A percentile compares a stretch with the other conserved stretches of the same genome.
These are phyloP conservation scores for Anacardium occidentale DNA, from an alignment of 345 rosid species.

Conservation along the genomic window DNA sequence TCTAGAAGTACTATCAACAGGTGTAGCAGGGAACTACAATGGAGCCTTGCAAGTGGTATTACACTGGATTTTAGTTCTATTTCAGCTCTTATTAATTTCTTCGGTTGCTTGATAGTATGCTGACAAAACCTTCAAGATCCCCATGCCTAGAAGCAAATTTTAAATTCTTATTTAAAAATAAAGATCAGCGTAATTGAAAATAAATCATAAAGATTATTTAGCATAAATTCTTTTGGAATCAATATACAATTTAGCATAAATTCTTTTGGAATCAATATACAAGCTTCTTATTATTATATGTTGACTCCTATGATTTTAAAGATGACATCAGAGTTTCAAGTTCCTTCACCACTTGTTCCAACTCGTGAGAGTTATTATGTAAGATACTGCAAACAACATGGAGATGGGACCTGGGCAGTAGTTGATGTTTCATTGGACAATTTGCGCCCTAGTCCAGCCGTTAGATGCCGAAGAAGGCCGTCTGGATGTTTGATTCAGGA, in stretches of 20 bases:
- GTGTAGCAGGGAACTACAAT: conserved; percentile 62
- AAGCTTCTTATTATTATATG: background rate
- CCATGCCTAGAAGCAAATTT: background rate
- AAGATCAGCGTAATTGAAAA: too few relatives aligned
- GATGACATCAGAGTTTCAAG: conserved; percentile 87
- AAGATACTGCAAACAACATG: conserved; percentile 75
- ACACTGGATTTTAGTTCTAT: background rate
- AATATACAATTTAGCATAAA: too few relatives aligned
- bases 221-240: too few relatives aligned
- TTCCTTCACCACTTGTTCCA: conserved; percentile 78
- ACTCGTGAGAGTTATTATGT: conserved; percentile 69
- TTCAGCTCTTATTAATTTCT: background rate
- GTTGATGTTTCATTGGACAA: conserved; percentile 90
- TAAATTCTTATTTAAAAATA: background rate
- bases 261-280: background rate
- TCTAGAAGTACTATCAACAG: conserved; percentile 59
- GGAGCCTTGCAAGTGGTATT: conserved; percentile 84
- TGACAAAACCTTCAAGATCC: too few relatives aligned
- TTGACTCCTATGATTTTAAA: conserved; percentile 17
- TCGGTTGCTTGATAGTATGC: too few relatives aligned
- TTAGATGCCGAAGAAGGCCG: conserved; percentile 69
- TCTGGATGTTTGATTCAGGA: conserved; percentile 91
- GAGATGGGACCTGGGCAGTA: conserved; percentile 83
- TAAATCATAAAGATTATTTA: too few relatives aligned
- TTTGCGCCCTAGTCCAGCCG: conserved; percentile 45